Base-by-base conservation (phyloP, 2,329 filamentous ascomycete species). In the Simplicillium aogashimaense region DNA sequence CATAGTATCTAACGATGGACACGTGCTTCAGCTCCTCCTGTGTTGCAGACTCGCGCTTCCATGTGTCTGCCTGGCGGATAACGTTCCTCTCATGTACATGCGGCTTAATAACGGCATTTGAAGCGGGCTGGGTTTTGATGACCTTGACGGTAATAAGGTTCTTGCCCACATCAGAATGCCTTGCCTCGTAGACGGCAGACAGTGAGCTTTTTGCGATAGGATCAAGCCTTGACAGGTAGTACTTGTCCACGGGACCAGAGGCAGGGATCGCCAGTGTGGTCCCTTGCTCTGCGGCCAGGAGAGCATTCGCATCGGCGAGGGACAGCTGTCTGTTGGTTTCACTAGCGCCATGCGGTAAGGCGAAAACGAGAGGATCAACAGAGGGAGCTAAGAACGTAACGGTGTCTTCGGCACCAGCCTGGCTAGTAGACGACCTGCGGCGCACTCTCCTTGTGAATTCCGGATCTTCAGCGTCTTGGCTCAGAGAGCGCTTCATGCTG, bases 71-170 rank as follows among this genome's bases (percentile, higher is more conserved):
- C 50, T 78, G 74, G 1, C 67, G 69, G 47, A 78, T 76, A 34
- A 77, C 68, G 43, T 70, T 73, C 40, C 67, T 65, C 50, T 74
- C 73, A 39, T 65, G 64, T 15, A 73, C 66, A 34, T 67, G 64
- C 3, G 69, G 66, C 40, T 69, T 70, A 34, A 63, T 53, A 37
- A 62, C 56, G 3, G 61, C 46, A 33, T 59, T 62, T 28, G 61
- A 48, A 3, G 64, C 52, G 9, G 20, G 20, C 6, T 65, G 58
- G 2, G 74, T 78, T 56, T 76, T 77, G 46, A 78, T 69, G 2
- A 78, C 72, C 50, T 78, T 78, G 53, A 77, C 73, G 1, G 73
- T 77, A 41, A 78, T 72, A 40, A 76, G 66, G 15, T 68, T 66
- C 39, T 72, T 69, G 3, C 70, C 61, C 14, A 74, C 65, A 9